Conservation (phyloP, 2,329 filamentous ascomycete genomes). For the Fusarium ambrosium region DNA sequence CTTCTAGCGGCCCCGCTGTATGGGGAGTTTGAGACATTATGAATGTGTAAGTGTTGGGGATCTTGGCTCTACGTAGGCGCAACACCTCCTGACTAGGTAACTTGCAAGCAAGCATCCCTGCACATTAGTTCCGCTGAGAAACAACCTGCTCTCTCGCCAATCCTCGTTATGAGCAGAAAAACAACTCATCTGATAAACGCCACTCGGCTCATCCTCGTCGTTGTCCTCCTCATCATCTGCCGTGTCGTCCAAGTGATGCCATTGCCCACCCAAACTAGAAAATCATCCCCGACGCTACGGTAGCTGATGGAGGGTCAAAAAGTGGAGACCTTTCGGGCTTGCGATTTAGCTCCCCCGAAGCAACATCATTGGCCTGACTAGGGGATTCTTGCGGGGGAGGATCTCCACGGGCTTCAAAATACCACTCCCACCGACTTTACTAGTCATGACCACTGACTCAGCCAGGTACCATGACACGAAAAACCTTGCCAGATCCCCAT, state of each 20-base stretch:
- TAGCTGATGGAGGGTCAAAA: not conserved
- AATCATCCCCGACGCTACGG: not conserved
- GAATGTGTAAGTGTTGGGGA: not conserved
- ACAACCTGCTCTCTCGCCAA: not conserved
- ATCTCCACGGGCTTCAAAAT: not conserved
- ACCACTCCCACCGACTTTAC: not conserved
- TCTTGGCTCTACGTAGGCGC: not conserved
- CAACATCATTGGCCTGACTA: conserved; percentile 18
- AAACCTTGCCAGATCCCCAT: not conserved
- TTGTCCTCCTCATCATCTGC: not conserved
- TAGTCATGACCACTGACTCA: not conserved
- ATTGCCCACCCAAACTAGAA: not conserved
- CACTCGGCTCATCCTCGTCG: not conserved
- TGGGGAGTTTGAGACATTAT: not conserved
- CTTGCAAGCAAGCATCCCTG: not conserved
- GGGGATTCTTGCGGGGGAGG: not conserved
- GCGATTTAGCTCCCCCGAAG: conserved; percentile 43
- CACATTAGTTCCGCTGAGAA: not conserved
- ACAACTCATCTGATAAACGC: not conserved
- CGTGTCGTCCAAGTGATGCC: conserved; percentile 6
- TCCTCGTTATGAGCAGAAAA: not conserved
- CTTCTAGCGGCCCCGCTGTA: not conserved
- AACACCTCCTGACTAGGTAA: not conserved
- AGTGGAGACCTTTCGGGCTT: conserved; percentile 4
- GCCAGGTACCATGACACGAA: not conserved